These are phyloP conservation scores for Favolaschia claudopus DNA, from an alignment of 768 basidiomycete genomes.

Conservation along the genomic window DNA sequence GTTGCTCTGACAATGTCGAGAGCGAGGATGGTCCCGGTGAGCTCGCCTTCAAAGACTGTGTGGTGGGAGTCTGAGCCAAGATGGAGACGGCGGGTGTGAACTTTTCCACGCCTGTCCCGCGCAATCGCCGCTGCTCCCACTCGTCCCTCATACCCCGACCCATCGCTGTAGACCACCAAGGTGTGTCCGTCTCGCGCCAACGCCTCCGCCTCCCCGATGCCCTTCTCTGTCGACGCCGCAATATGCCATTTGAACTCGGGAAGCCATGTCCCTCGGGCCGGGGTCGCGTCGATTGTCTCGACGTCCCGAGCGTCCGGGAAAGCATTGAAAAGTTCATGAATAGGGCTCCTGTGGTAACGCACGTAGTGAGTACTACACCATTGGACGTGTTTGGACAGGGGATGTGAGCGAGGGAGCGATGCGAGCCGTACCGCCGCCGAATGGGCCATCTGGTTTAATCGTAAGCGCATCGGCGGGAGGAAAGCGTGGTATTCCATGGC, in stretches of 20 bases:
- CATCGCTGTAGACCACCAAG: constrained; percentile 23
- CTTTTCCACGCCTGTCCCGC: background rate
- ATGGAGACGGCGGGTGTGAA: background rate
- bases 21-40: constrained; percentile 19
- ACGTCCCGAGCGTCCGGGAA: background rate
- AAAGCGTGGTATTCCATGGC: no score
- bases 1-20: constrained; percentile 1
- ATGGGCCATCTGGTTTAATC: no score
- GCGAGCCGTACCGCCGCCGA: no score
- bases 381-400: no score
- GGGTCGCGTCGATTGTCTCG: background rate
- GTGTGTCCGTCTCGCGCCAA: background rate
- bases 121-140: constrained; percentile 24
- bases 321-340: no score
- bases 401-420: no score
- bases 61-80: constrained; percentile 2
- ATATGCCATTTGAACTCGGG: background rate
- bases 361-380: no score
- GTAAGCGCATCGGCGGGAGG: no score
- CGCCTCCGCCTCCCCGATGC: background rate
- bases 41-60: constrained; percentile 27
- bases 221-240: constrained; percentile 3
- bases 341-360: no score
- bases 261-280: background rate
- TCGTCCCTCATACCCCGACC: constrained; percentile 3